Evolutionary conservation across 495 filamentous ascomycete species (phyloP).

Genomic region (Tuber borchii): DNA sequence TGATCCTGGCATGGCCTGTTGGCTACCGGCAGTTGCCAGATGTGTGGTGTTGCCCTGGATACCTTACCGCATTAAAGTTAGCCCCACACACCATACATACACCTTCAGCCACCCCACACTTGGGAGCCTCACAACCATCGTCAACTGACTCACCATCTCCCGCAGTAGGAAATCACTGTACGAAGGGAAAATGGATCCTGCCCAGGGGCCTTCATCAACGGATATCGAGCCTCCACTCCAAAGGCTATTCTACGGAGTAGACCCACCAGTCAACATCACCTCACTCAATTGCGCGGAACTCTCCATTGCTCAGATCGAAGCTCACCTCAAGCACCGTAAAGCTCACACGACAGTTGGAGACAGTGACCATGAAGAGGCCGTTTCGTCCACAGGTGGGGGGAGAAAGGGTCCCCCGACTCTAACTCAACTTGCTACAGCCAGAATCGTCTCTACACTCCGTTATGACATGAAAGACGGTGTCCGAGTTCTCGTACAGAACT

Average conservation of each 20-base stretch:
- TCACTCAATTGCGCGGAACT: background rate
- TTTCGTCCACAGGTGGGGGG: background rate
- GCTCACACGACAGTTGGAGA: background rate
- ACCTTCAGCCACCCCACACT: background rate
- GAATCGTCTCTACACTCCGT: background rate
- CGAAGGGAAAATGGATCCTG: background rate
- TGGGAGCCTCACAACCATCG: background rate
- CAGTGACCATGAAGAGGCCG: background rate
- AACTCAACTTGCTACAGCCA: background rate
- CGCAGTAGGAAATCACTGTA: background rate
- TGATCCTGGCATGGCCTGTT: background rate
- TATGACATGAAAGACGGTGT: slow-evolving; percentile 3
- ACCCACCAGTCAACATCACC: background rate
- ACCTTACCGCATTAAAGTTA: background rate
- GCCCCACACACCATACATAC: background rate
- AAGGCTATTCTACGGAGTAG: background rate
- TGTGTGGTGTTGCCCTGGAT: background rate
- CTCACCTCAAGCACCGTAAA: slow-evolving; percentile 2
- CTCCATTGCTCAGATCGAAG: background rate
- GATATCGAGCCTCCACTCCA: background rate
- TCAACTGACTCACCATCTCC: background rate
- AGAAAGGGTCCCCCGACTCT: background rate
- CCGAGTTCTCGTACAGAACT: background rate
- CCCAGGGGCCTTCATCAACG: background rate
- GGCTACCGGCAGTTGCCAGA: background rate